phyloP scores from a whole-genome alignment of 106 monocot species.

The Posidonia australis region DNA sequence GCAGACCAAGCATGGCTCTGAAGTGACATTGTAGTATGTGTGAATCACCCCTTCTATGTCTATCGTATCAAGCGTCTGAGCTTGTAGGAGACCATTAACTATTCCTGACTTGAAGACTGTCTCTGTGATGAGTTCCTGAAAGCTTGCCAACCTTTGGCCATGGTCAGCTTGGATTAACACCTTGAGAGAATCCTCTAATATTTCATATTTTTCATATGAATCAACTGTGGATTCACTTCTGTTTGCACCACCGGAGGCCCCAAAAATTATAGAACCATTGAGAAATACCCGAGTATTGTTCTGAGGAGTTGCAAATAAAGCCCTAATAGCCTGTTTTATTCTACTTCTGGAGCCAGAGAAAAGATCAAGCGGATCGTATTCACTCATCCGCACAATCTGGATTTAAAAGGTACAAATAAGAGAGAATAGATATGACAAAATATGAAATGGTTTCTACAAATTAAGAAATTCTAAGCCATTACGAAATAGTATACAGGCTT shows the following conservation, averaged over 20 bases:
- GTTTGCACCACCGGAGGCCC: slow-evolving; percentile 49
- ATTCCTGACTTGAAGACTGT: slow-evolving; percentile 38
- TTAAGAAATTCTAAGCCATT: neutral
- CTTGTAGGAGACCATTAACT: slow-evolving; percentile 43
- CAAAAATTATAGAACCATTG: slow-evolving; percentile 68
- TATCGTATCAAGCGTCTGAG: slow-evolving; percentile 67
- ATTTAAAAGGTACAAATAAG: slow-evolving; percentile 2
- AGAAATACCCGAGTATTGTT: slow-evolving; percentile 78
- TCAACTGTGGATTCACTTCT: slow-evolving; percentile 7
- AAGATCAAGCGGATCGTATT: slow-evolving; percentile 83
- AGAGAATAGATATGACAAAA: neutral
- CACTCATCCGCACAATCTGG: slow-evolving; percentile 67
- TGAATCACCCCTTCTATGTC: slow-evolving; percentile 94
- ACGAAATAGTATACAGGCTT: too few species aligned
- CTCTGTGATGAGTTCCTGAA: slow-evolving; percentile 63
- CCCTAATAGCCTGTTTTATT: slow-evolving; percentile 49
- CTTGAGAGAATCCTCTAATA: slow-evolving; percentile 28
- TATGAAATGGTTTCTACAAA: neutral
- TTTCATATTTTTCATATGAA: slow-evolving; percentile 12
- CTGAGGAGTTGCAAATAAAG: slow-evolving; percentile 57
- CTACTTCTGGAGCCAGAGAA: slow-evolving; percentile 69
- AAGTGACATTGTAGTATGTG: slow-evolving; percentile 59
- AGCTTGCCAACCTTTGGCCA: slow-evolving; percentile 34
- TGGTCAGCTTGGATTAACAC: slow-evolving; percentile 7
- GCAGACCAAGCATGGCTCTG: slow-evolving; percentile 58